Base-by-base conservation (phyloP, 2,329 filamentous ascomycete genomes). In the Botryotinia convoluta region DNA sequence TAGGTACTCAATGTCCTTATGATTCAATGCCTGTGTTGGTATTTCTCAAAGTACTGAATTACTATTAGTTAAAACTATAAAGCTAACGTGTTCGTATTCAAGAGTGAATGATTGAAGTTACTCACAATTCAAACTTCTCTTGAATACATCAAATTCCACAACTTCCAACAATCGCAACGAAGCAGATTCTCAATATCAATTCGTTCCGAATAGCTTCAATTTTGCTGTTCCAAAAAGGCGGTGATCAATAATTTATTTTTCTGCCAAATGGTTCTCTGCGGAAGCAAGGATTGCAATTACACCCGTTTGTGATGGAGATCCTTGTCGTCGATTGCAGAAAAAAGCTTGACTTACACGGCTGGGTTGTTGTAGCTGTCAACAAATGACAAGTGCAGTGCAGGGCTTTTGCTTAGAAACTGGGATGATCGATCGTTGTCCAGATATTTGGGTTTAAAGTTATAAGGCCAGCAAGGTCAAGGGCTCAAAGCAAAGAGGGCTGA, bases 231-330 rank as follows among this genome's bases (percentile, higher is more conserved):
- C 20, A 8, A 42, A 42, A 69, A 69, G 37, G 65, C 65, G 65
- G 68, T 70, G 39, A 29, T 20, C 12, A 45, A 45, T 32, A 37
- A 70, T 37, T 32, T 14, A 44, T 20, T 35, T 42, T 70, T 60
- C 51, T 60, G 68, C 57, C 51, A 45, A 45, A 45, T 16, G 20
- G 12, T 45, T 20, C 44, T 60, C 42, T 60, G 63, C 62, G 71
- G 71, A 61, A 72, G 63, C 63, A 72, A 48, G 71, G 71, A 48
- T 72, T 29, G 45, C 62, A 44, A 68, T 68, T 68, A 69, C 62
- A 39, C 71, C 71, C 51, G 71, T 69, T 57, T 45, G 45, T 60
- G 37, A n/a, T 69, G 26, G 35, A 69, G 42, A 64, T 60, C 63
- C 48, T 68, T 68, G 62, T 72, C 54, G 63, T 60, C 45, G 45